Evolutionary conservation across 805 yeast species (phyloP).

Genomic region (Kodamaea laetipori): DNA sequence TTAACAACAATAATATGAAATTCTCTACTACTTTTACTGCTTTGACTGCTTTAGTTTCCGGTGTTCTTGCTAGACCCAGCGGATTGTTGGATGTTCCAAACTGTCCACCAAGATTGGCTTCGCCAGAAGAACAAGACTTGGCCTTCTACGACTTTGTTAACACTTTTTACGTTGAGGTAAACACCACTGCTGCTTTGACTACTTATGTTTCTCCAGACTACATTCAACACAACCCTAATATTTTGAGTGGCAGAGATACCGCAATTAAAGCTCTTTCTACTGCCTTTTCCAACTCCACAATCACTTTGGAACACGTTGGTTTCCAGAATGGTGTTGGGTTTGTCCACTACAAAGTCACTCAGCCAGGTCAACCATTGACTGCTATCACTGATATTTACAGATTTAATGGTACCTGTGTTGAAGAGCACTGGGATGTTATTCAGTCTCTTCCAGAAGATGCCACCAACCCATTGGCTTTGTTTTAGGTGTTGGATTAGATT

Average conservation of each 20-base stretch:
- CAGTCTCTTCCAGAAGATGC: constrained; percentile 1
- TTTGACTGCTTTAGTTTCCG: neutral
- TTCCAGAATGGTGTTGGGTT: constrained; percentile 2
- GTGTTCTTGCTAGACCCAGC: neutral
- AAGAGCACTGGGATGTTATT: constrained; percentile 8
- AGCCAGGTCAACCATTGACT: neutral
- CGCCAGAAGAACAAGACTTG: constrained; percentile 2
- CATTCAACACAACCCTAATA: constrained; percentile 8
- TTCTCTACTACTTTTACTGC: neutral
- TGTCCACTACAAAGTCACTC: constrained; percentile 4
- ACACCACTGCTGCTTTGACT: constrained; percentile 5
- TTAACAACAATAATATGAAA: no score
- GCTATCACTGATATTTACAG: constrained; percentile 5
- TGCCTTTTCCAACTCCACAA: constrained; percentile 1
- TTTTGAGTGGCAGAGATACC: neutral
- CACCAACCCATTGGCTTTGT: constrained; percentile 8
- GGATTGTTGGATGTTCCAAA: neutral
- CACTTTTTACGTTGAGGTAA: constrained; percentile 2
- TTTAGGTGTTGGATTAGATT: neutral
- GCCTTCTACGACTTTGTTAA: constrained; percentile 8
- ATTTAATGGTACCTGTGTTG: constrained; percentile 8
- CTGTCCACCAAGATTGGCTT: constrained; percentile 6
- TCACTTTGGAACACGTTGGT: neutral
- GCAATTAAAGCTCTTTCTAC: neutral
- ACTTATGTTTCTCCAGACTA: constrained; percentile 2